Percentiles rank a stretch among this genome's conserved stretches.
phyloP scores from a whole-genome alignment of 192 early-diverging fungal genomes.

The Coemansia sp. region DNA sequence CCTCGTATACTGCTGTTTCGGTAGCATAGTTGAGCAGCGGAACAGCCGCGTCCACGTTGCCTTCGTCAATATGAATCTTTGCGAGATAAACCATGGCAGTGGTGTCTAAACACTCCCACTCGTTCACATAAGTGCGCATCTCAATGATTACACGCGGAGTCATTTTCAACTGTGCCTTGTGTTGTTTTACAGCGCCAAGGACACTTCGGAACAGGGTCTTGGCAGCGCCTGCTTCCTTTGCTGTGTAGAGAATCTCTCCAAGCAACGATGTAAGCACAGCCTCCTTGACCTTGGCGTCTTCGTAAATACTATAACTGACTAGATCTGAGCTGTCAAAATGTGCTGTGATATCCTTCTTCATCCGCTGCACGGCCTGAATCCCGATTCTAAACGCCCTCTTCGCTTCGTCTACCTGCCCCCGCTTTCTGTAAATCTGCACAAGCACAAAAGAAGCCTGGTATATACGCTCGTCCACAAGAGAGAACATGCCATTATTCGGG shows the following conservation, averaged over 20 bases:
- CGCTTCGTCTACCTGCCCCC: slow-evolving; percentile 14
- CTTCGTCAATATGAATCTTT: slow-evolving; percentile 24
- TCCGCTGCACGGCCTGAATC: slow-evolving; percentile 29
- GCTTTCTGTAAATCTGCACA: slow-evolving; percentile 13
- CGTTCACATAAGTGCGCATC: slow-evolving; percentile 27
- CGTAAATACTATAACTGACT: slow-evolving; percentile 28
- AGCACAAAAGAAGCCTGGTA: slow-evolving; percentile 11
- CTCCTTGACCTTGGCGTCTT: slow-evolving; percentile 40
- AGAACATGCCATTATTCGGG: background rate
- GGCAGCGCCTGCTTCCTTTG: slow-evolving; percentile 16
- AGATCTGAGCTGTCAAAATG: slow-evolving; percentile 29
- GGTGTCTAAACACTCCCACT: slow-evolving; percentile 47
- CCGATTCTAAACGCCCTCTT: slow-evolving; percentile 24
- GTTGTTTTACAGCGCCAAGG: slow-evolving; percentile 27
- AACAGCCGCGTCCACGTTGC: slow-evolving; percentile 19
- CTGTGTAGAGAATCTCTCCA: slow-evolving; percentile 27
- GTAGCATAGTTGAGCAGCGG: slow-evolving; percentile 38
- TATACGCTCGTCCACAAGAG: slow-evolving; percentile 1
- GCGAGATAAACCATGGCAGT: slow-evolving; percentile 37
- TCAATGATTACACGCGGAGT: slow-evolving; percentile 31
- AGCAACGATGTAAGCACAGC: slow-evolving; percentile 23
- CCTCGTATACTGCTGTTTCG: slow-evolving; percentile 12
- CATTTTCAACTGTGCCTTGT: slow-evolving; percentile 31
- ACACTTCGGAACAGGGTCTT: slow-evolving; percentile 32
- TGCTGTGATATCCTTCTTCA: slow-evolving; percentile 23